These are phyloP conservation scores for Marasmius tenuissimus DNA, from an alignment of 1,284 basidiomycete genomes.

Conservation along the genomic window DNA sequence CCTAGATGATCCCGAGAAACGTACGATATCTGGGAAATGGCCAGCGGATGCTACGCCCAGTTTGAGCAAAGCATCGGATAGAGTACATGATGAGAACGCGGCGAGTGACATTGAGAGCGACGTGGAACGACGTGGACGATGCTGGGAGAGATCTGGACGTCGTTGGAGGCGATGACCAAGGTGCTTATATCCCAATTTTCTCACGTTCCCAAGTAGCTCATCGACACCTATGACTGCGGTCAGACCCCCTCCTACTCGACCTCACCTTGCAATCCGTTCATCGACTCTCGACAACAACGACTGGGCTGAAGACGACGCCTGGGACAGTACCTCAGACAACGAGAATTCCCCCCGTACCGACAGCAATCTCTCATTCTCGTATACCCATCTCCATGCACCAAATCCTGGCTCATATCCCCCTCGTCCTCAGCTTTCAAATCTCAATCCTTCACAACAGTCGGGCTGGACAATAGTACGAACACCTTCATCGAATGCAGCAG, in stretches of 20 bases:
- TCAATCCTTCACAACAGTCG: conserved; percentile 39
- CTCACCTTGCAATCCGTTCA: conserved; percentile 68
- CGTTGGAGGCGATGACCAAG: not conserved
- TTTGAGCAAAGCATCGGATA: conserved; percentile 91
- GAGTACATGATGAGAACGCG: conserved; percentile 72
- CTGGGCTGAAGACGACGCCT: conserved; percentile 85
- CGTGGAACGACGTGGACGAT: not conserved
- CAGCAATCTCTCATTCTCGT: conserved; percentile 72
- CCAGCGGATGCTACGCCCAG: conserved; percentile 79
- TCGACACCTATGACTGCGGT: conserved; percentile 49
- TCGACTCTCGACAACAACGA: conserved; percentile 52
- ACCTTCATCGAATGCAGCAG: conserved; percentile 21
- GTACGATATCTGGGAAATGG: conserved; percentile 77
- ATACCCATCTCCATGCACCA: conserved; percentile 77
- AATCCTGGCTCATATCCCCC: conserved; percentile 77
- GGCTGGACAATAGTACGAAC: conserved; percentile 78
- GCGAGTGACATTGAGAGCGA: conserved; percentile 23
- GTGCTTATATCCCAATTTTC: not conserved
- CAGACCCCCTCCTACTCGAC: conserved; percentile 72
- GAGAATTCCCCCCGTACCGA: conserved; percentile 56
- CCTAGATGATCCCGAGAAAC: conserved; percentile 31
- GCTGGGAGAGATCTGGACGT: not conserved
- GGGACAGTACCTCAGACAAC: conserved; percentile 86
- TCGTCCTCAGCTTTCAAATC: conserved; percentile 35
- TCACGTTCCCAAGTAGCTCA: conserved; percentile 1